Conservation (phyloP, 805 yeast genomes). For the Lipomyces starkeyi region DNA sequence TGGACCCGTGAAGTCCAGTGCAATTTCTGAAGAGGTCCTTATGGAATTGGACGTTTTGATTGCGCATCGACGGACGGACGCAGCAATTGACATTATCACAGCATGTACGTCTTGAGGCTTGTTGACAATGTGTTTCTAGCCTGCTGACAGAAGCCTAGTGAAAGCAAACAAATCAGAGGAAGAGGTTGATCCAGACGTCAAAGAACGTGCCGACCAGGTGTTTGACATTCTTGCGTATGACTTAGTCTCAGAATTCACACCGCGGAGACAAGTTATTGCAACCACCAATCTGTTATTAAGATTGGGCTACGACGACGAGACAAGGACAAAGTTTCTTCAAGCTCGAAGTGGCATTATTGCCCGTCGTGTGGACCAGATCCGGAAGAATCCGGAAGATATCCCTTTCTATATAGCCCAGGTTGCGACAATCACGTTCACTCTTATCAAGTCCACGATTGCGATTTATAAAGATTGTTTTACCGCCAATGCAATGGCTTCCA, state of each 20-base stretch:
- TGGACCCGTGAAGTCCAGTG: not conserved
- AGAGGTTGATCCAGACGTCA: conserved; percentile 38
- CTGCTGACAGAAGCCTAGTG: conserved; percentile 7
- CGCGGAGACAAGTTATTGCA: conserved; percentile 42
- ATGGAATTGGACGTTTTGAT: conserved; percentile 69
- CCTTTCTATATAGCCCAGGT: conserved; percentile 63
- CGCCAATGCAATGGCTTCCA: conserved; percentile 55
- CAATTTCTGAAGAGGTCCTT: conserved; percentile 57
- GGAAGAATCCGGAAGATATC: conserved; percentile 56
- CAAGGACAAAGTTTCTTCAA: conserved; percentile 56
- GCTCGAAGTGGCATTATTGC: conserved; percentile 56
- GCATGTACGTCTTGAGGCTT: conserved; percentile 32
- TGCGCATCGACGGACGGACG: conserved; percentile 60
- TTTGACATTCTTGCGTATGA: conserved; percentile 48
- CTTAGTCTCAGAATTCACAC: conserved; percentile 44
- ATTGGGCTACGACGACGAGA: conserved; percentile 55
- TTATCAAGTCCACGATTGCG: conserved; percentile 61
- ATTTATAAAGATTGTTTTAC: conserved; percentile 61
- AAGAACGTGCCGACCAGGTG: conserved; percentile 40
- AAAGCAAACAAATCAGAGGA: conserved; percentile 15
- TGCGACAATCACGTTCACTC: conserved; percentile 66
- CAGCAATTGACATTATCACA: conserved; percentile 46
- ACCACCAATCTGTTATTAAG: conserved; percentile 47
- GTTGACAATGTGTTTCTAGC: conserved; percentile 5
- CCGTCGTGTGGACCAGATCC: conserved; percentile 56